phyloP scores from a whole-genome alignment of 2,329 filamentous ascomycete genomes.

The Ceratocystis destructans region DNA sequence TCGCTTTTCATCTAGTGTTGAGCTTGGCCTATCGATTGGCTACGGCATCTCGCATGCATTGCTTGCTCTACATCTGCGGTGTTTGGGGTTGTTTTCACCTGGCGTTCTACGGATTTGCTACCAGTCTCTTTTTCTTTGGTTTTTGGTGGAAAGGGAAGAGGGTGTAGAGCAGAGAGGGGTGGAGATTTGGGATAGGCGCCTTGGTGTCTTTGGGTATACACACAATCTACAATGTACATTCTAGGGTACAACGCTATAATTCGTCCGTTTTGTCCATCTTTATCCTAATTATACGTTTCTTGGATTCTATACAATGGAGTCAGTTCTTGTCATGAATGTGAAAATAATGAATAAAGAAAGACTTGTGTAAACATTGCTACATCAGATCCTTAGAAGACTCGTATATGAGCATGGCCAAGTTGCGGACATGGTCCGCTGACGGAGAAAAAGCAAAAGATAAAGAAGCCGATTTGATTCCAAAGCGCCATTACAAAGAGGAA shows the following conservation, averaged over 20 bases:
- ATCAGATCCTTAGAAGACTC: neutral
- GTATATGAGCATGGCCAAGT: neutral
- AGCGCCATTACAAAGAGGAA: neutral
- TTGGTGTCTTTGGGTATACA: neutral
- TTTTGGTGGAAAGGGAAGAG: neutral
- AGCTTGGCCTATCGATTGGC: neutral
- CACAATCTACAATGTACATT: neutral
- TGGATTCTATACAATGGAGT: neutral
- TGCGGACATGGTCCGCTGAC: neutral
- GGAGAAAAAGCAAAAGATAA: neutral
- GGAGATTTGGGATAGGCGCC: neutral
- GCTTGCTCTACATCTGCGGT: constrained; percentile 10
- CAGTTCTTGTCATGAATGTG: neutral
- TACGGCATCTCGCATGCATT: neutral
- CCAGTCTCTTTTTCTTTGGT: neutral
- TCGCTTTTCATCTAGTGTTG: constrained; percentile 6
- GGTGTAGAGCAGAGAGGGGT: neutral
- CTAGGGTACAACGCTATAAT: neutral
- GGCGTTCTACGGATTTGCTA: constrained; percentile 5
- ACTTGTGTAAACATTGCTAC: neutral
- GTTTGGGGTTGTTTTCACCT: constrained; percentile 8
- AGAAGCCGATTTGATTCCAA: constrained; percentile 1
- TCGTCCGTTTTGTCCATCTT: neutral
- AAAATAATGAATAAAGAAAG: neutral
- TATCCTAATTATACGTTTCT: neutral